A percentile compares a stretch with the other conserved stretches of the same genome.
These are phyloP conservation scores for Gamsiella multidivaricata DNA, from an alignment of 192 early-diverging fungal genomes.

Conservation along the genomic window DNA sequence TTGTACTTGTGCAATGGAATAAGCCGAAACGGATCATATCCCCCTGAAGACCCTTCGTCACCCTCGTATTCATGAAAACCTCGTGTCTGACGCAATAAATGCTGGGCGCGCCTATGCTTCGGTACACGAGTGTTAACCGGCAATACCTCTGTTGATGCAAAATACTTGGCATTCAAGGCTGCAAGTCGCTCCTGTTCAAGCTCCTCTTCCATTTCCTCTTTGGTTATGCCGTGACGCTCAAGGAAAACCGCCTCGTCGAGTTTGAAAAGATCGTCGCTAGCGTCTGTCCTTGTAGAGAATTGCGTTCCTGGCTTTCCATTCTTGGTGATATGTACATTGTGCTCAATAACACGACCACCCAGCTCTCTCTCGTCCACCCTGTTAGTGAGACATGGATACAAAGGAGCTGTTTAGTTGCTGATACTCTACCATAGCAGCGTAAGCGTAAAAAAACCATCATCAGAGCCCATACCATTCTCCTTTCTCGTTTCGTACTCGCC, in stretches of 20 bases:
- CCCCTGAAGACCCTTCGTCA: constrained; percentile 16
- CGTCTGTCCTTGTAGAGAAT: neutral
- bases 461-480: constrained; percentile 67
- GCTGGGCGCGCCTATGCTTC: constrained; percentile 41
- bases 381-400: neutral
- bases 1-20: constrained; percentile 60
- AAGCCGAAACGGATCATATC: constrained; percentile 68
- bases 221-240: constrained; percentile 48
- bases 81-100: constrained; percentile 19
- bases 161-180: constrained; percentile 67
- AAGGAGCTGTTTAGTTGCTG: too few species aligned
- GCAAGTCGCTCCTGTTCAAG: constrained; percentile 60
- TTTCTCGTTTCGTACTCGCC: constrained; percentile 68
- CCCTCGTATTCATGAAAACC: constrained; percentile 16
- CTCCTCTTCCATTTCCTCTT: constrained; percentile 49
- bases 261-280: constrained; percentile 12
- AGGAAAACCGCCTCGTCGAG: constrained; percentile 27
- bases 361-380: constrained; percentile 69
- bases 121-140: constrained; percentile 43
- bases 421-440: too few species aligned
- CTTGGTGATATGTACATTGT: constrained; percentile 49
- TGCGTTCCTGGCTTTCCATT: neutral
- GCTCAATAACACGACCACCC: constrained; percentile 67
- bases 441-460: neutral
- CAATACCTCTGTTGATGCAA: constrained; percentile 54